Evolutionary conservation across 164 flowering plant species (phyloP), one percentile per base, ranked within the genome.

Genomic region (Paratinospora sagittata): DNA sequence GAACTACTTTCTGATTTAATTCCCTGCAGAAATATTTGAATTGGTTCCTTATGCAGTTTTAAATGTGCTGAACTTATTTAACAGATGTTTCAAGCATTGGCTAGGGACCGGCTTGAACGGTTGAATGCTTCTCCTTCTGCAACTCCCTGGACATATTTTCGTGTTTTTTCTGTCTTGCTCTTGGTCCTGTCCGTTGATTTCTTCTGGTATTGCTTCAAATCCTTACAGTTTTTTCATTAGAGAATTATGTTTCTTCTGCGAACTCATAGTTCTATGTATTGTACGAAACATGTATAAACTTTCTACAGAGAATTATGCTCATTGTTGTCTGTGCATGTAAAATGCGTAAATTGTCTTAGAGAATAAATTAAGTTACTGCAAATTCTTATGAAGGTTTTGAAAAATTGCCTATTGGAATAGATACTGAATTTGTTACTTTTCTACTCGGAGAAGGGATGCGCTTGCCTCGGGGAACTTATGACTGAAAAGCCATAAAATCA

Each of bases 21-120:
- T 49, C 34, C 10, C 55, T 17, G 64, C 17, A 43, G 37, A 49
- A 45, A 30, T 14, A 64, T 21, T 14, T 72, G 13, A 33, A 55
- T 64, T 52, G 24, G 67, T 36, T 71, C 9, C 19, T 58, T 23
- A 12, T 47, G 52, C 24, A 49, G 55, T 52, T 23, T 3, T 75
- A n/a, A 78, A 64, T 49, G 52, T 64, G 39, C 27, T 84, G 33
- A 36, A 47, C 67, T 43, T 81, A 61, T 39, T 67, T 13, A 65
- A n/a, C 80, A 92, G 99, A 90, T 92, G 96, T 95, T 95, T 82
- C 96, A 95, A 85, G 93, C 92, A 69, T 76, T 95, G 82, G 96
- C 88, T 49, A 88, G 93, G 79, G 99, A 95, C 67, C 86, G 99
- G 39, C 97, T 92, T 73, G 97, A 92, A 61, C 86, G 97, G 11